Conservation (phyloP, 139 green algal species). For the Deuterostichococcus epilithicus region DNA sequence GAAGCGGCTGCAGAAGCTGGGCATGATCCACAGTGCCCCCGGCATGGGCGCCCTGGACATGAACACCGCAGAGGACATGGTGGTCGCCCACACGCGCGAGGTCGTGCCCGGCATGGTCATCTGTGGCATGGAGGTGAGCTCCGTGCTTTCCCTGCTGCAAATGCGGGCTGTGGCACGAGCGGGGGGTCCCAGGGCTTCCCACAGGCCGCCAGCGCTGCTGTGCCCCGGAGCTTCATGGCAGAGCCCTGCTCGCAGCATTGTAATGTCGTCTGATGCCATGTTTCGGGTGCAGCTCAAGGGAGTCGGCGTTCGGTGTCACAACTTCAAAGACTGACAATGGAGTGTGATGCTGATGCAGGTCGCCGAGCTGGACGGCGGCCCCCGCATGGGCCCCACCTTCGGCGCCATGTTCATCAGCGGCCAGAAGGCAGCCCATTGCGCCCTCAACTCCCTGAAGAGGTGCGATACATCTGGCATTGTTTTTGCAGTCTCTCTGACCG, state of each 20-base stretch:
- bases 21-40: constrained; percentile 75
- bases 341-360: no score
- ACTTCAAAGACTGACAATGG: background rate
- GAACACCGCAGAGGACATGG: constrained; percentile 84
- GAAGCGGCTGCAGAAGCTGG: constrained; percentile 85
- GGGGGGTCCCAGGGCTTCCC: no score
- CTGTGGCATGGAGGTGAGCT: constrained; percentile 88
- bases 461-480: no score
- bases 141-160: background rate
- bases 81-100: constrained; percentile 82
- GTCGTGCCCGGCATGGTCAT: constrained; percentile 95
- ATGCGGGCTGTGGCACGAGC: no score
- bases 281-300: no score
- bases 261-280: no score
- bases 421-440: constrained; percentile 87
- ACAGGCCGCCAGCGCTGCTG: no score
- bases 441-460: constrained; percentile 67
- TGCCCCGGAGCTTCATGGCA: no score
- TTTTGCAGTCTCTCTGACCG: no score
- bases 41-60: constrained; percentile 98
- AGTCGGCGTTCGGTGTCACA: no score
- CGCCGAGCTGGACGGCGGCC: constrained; percentile 65
- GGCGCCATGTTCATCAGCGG: constrained; percentile 93
- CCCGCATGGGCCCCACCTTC: constrained; percentile 95
- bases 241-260: no score